Evolutionary conservation across 1,139 yeast species (phyloP), one percentile per base, ranked within the genome.

Genomic region (Yamadazyma pseudoaaseri): DNA sequence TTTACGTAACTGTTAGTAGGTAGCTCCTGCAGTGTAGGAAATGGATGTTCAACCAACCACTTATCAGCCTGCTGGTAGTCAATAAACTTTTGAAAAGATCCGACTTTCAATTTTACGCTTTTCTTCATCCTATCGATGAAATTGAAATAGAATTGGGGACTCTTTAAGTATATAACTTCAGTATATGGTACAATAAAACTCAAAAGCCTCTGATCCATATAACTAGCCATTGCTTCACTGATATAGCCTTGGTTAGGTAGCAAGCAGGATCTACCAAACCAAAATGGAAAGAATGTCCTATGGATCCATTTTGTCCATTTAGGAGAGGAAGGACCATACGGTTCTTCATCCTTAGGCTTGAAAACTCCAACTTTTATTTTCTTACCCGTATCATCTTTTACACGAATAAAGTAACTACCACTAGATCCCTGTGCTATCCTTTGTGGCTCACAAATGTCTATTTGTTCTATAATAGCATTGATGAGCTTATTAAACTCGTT

Each of bases 291-390:
- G 42, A 82, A 70, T 20, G 82, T 83, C 41, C 90, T 58, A 51
- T 83, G 90, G 6, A 81, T 54, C 90, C 90, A 83, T 57, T 83
- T 83, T 2, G 86, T 76, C 89, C 90, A 81, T 52, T 83, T 83
- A 0, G 90, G 90, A 5, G 85, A 79, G 34, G 83, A 51, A 0
- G 89, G 86, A 0, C 90, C 92, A 49, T 83, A 83, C 0, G 90
- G 92, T 45, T 83, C 90, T 54, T 83, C 92, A 54, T 82, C 87
- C 50, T 81, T 81, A 5, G 92, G 92, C 51, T 83, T 83, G 63
- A 83, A 83, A 3, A 83, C 80, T 0, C 82, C 90, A 5, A 70
- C 71, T 28, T 45, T 54, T 7, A 25, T 6, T 25, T 7, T 6
- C 25, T 43, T 39, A 12, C 27, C 26, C 5, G n/a, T 18, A 5